Conservation (phyloP, 2,329 filamentous ascomycete genomes). For the Emydomyces testavorans region DNA sequence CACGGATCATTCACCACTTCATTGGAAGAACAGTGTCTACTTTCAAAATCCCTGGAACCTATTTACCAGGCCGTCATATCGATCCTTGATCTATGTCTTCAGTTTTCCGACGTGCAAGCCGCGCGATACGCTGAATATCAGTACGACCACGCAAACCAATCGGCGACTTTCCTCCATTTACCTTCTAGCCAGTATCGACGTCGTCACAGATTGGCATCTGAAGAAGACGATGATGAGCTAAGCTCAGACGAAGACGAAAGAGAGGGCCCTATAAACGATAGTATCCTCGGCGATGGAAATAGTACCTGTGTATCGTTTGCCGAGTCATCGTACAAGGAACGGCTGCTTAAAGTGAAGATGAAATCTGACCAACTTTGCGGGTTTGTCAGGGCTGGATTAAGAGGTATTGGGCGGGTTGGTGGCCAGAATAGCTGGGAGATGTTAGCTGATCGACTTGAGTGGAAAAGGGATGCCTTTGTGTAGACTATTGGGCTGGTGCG, state of each 20-base stretch:
- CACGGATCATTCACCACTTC: conserved; percentile 54
- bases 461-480: conserved; percentile 20
- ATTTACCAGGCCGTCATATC: conserved; percentile 64
- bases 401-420: conserved; percentile 62
- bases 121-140: conserved; percentile 29
- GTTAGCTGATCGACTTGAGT: conserved; percentile 66
- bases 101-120: conserved; percentile 51
- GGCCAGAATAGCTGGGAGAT: conserved; percentile 66
- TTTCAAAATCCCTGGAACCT: conserved; percentile 55
- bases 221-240: conserved; percentile 17
- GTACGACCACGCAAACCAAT: conserved; percentile 29
- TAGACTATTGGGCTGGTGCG: not conserved
- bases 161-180: conserved; percentile 15
- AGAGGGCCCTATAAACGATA: conserved; percentile 21
- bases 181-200: conserved; percentile 3
- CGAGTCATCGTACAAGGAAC: conserved; percentile 39
- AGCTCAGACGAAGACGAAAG: conserved; percentile 19
- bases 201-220: not conserved
- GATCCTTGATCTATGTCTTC: conserved; percentile 62
- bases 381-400: conserved; percentile 62
- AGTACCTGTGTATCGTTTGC: conserved; percentile 31
- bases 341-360: conserved; percentile 46
- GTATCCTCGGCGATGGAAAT: conserved; percentile 31
- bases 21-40: conserved; percentile 56
- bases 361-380: conserved; percentile 55